Evolutionary conservation across 2,329 filamentous ascomycete genomes (phyloP).

Genomic region (Aspergillus carbonarius): DNA sequence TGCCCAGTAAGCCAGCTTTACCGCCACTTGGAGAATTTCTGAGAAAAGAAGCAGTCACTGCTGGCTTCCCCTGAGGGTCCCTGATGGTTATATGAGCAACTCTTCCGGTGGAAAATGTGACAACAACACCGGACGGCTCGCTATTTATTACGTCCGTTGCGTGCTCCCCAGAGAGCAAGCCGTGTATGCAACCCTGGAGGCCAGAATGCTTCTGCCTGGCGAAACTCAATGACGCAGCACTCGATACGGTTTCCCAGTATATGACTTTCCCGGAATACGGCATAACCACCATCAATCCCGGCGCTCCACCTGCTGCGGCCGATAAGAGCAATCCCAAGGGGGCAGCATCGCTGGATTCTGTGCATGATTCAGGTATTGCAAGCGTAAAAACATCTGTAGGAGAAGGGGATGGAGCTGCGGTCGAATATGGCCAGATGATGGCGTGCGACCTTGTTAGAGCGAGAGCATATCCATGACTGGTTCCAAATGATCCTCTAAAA

Average conservation of each 20-base stretch:
- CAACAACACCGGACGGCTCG: conserved; percentile 81
- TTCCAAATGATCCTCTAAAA: conserved; percentile 66
- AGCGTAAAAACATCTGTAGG: conserved; percentile 70
- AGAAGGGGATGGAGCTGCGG: conserved; percentile 30
- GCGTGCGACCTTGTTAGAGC: conserved; percentile 78
- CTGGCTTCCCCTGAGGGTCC: conserved; percentile 82
- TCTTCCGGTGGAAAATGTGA: conserved; percentile 81
- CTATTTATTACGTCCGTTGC: conserved; percentile 77
- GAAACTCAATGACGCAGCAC: conserved; percentile 77
- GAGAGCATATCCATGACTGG: conserved; percentile 70
- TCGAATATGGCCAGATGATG: conserved; percentile 84
- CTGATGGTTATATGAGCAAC: conserved; percentile 82
- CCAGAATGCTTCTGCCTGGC: conserved; percentile 79
- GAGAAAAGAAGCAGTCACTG: conserved; percentile 75
- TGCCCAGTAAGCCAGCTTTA: conserved; percentile 68
- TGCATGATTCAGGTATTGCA: conserved; percentile 71
- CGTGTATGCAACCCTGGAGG: conserved; percentile 70
- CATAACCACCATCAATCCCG: conserved; percentile 83
- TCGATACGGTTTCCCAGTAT: conserved; percentile 95
- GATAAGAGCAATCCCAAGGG: conserved; percentile 82
- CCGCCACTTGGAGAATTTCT: conserved; percentile 58
- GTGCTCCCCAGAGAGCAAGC: conserved; percentile 75
- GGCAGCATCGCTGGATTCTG: conserved; percentile 65
- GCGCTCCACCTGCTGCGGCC: conserved; percentile 73
- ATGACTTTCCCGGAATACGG: conserved; percentile 80